These are phyloP conservation scores for Phytophthora tentaculata DNA, from an alignment of 352 stramenopile genomes.

Conservation along the genomic window DNA sequence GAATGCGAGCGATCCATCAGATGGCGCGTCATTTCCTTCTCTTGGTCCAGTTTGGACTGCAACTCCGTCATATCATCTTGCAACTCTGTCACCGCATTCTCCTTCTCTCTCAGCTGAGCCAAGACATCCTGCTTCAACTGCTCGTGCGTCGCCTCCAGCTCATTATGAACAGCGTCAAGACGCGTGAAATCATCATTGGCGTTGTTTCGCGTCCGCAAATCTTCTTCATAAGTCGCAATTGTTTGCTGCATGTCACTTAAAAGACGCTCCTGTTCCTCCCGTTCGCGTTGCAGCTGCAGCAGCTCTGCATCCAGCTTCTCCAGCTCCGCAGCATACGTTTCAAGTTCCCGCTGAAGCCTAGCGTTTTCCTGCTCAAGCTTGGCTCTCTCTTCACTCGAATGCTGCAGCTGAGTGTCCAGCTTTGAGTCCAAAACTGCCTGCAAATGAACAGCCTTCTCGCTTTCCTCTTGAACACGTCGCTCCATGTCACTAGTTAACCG, in stretches of 20 bases:
- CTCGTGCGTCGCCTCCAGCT: conserved; percentile 45
- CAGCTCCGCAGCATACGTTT: conserved; percentile 27
- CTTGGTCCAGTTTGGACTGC: conserved; percentile 63
- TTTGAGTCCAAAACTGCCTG: conserved; percentile 44
- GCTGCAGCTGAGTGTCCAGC: conserved; percentile 31
- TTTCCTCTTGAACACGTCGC: conserved; percentile 48
- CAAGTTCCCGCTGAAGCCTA: conserved; percentile 35
- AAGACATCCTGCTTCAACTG: conserved; percentile 44
- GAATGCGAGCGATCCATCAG: conserved; percentile 46
- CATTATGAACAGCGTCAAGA: conserved; percentile 33
- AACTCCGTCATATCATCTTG: conserved; percentile 65
- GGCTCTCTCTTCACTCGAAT: conserved; percentile 21
- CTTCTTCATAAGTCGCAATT: conserved; percentile 41
- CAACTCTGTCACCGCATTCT: conserved; percentile 38
- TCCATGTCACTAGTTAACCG: conserved; percentile 45
- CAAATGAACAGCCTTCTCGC: conserved; percentile 51
- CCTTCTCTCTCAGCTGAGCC: conserved; percentile 41
- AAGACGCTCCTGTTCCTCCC: conserved; percentile 51
- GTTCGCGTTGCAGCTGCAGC: conserved; percentile 47
- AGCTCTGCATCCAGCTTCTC: conserved; percentile 45
- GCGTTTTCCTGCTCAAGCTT: conserved; percentile 39
- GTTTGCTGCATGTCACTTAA: conserved; percentile 48
- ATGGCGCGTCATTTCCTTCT: conserved; percentile 56
- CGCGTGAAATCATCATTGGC: conserved; percentile 23
- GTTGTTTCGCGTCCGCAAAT: conserved; percentile 24